A percentile compares a stretch with the other conserved stretches of the same genome.
These are phyloP conservation scores for Kockovaella imperatae DNA, from an alignment of 768 basidiomycete species.

Conservation along the genomic window DNA sequence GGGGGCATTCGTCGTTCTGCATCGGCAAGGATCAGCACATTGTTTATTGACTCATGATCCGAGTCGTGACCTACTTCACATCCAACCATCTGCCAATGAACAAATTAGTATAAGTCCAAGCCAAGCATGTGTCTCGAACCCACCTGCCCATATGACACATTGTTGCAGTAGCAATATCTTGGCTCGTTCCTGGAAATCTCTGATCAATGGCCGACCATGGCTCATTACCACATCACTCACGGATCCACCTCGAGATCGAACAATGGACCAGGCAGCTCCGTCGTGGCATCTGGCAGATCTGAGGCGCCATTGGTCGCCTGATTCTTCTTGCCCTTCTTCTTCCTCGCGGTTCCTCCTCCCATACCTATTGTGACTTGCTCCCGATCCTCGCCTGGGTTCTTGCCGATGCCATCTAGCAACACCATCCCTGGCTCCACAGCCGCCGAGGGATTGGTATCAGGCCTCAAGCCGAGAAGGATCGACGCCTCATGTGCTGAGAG, in stretches of 20 bases:
- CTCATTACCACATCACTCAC: constrained; percentile 27
- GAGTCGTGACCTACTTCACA: constrained; percentile 33
- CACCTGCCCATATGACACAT: constrained; percentile 38
- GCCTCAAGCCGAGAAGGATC: constrained; percentile 35
- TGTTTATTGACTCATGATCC: neutral
- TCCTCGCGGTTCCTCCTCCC: constrained; percentile 5
- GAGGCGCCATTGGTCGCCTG: constrained; percentile 11
- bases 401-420: neutral
- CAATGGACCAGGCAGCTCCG: constrained; percentile 1
- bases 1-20: constrained; percentile 42
- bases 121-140: neutral
- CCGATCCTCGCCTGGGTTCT: constrained; percentile 6
- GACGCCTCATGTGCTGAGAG: constrained; percentile 39
- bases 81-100: constrained; percentile 31
- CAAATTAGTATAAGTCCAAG: neutral
- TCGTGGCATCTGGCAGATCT: constrained; percentile 4
- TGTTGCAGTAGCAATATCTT: constrained; percentile 41
- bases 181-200: constrained; percentile 36
- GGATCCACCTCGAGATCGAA: constrained; percentile 19
- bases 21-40: neutral
- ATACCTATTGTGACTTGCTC: constrained; percentile 17
- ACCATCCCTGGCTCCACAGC: constrained; percentile 12
- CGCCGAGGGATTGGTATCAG: constrained; percentile 31
- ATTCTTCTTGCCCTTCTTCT: constrained; percentile 5
- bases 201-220: neutral